Conservation (phyloP, 768 basidiomycete genomes). For the Trametes elegans region DNA sequence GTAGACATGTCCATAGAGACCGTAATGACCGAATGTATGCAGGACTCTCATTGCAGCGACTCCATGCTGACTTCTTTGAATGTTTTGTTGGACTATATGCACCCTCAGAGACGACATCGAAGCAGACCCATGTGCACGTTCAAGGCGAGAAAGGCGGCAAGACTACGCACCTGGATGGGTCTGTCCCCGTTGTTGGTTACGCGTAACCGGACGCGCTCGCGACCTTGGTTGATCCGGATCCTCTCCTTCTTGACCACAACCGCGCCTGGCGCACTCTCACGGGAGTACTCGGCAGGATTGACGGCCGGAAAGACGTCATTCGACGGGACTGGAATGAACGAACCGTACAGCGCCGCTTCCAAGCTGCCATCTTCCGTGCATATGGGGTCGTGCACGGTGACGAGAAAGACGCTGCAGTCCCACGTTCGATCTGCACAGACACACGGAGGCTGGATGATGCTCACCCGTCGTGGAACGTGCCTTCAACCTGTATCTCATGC, state of each 20-base stretch:
- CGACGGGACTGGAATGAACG: slow-evolving; percentile 82
- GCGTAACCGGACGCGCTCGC: slow-evolving; percentile 63
- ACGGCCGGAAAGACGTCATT: slow-evolving; percentile 60
- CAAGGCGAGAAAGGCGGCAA: not conserved
- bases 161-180: slow-evolving; percentile 75
- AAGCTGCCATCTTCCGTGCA: slow-evolving; percentile 80
- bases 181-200: slow-evolving; percentile 93
- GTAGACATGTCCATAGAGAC: too few species aligned
- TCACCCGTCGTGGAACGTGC: slow-evolving; percentile 86
- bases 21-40: too few species aligned
- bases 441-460: slow-evolving; percentile 18
- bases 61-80: too few species aligned
- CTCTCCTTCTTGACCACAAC: slow-evolving; percentile 62
- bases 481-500: slow-evolving; percentile 92
- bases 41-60: too few species aligned
- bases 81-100: not conserved
- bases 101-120: not conserved
- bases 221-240: slow-evolving; percentile 74
- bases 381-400: slow-evolving; percentile 95
- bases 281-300: slow-evolving; percentile 47
- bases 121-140: not conserved
- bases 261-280: slow-evolving; percentile 68
- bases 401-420: slow-evolving; percentile 75
- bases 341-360: slow-evolving; percentile 86
- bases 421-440: not conserved